These are phyloP conservation scores for Tolypocladium tropicale DNA, from an alignment of 2,329 filamentous ascomycete species.

Conservation along the genomic window DNA sequence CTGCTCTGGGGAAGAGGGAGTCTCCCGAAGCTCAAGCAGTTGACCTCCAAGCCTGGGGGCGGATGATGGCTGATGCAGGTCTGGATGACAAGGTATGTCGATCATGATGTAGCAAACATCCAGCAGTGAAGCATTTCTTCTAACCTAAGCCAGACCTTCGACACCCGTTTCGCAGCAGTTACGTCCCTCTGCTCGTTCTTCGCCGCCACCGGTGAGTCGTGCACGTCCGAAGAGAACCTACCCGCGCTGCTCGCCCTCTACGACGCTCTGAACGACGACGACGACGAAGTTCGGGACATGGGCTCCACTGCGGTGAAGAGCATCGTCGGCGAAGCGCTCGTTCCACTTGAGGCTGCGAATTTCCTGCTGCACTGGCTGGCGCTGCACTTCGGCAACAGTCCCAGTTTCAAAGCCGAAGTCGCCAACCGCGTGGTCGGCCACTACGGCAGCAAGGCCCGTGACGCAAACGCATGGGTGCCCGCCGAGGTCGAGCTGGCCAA, in stretches of 20 bases:
- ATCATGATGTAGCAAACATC: background rate
- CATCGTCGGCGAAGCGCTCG: conserved; percentile 34
- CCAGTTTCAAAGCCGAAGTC: conserved; percentile 29
- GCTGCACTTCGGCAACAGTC: conserved; percentile 19
- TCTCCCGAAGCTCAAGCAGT: conserved; percentile 4
- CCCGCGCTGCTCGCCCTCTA: conserved; percentile 57
- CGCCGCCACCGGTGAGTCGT: conserved; percentile 10
- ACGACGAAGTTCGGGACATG: conserved; percentile 71
- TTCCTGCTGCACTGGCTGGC: conserved; percentile 34
- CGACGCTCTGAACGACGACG: conserved; percentile 76
- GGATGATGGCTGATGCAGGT: conserved; percentile 37
- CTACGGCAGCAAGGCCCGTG: conserved; percentile 5
- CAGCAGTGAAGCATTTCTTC: background rate
- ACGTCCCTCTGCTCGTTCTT: conserved; percentile 45
- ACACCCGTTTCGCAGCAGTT: conserved; percentile 51
- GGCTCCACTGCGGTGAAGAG: conserved; percentile 41
- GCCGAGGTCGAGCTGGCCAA: conserved; percentile 28
- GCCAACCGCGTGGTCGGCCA: conserved; percentile 29
- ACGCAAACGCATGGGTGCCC: conserved; percentile 8
- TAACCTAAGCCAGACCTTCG: conserved; percentile 40
- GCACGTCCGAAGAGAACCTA: conserved; percentile 29
- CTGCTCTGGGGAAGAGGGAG: conserved; percentile 20
- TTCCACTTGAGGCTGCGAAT: conserved; percentile 36
- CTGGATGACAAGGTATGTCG: conserved; percentile 34
- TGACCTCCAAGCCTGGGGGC: conserved; percentile 32